phyloP scores from a whole-genome alignment of 345 rosid genomes.

The Limnanthes douglasii region DNA sequence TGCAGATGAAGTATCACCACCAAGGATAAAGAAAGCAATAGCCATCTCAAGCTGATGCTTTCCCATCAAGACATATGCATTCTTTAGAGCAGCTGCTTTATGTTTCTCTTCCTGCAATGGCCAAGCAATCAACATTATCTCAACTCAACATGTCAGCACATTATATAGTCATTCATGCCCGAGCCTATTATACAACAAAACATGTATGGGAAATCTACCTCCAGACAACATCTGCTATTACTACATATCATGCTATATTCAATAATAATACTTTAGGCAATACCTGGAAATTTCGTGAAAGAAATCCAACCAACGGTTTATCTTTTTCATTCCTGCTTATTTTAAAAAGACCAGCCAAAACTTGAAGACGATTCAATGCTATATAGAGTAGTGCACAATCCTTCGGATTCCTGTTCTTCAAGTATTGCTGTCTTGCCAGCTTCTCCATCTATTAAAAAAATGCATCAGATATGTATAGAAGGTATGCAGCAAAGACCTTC shows the following conservation, averaged over 20 bases:
- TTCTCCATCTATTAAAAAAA: constrained; percentile 59
- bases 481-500: not conserved
- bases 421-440: constrained; percentile 65
- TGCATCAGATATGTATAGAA: constrained; percentile 1
- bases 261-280: constrained; percentile 9
- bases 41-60: constrained; percentile 89
- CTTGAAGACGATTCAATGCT: constrained; percentile 79
- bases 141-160: constrained; percentile 2
- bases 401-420: constrained; percentile 73
- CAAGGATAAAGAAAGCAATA: constrained; percentile 82
- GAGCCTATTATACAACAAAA: no score
- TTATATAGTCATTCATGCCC: no score
- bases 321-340: constrained; percentile 81
- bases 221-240: no score
- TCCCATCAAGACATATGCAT: constrained; percentile 92
- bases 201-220: no score
- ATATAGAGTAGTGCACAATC: constrained; percentile 81
- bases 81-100: constrained; percentile 86
- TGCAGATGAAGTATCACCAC: constrained; percentile 86
- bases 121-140: not conserved
- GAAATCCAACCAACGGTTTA: constrained; percentile 84
- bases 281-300: constrained; percentile 92
- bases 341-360: constrained; percentile 89
- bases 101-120: constrained; percentile 67
- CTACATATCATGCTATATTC: constrained; percentile 6